Conservation (phyloP, 2,329 filamentous ascomycete genomes). For the Sporothrix mexicana region DNA sequence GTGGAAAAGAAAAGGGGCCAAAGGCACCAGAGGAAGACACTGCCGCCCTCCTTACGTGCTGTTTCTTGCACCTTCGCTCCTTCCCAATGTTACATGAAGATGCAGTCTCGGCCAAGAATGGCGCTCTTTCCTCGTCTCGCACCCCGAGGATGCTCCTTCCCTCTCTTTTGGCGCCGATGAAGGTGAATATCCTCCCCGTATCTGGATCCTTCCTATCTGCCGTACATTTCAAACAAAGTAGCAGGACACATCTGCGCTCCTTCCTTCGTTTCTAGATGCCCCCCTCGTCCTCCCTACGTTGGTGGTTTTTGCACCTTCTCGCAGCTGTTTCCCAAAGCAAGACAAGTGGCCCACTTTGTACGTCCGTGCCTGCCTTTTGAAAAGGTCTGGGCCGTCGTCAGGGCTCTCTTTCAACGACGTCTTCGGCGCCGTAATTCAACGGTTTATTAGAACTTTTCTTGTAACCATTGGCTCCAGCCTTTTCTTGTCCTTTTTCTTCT, state of each 20-base stretch:
- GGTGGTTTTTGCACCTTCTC: constrained; percentile 11
- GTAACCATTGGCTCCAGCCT: not conserved
- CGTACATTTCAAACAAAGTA: not conserved
- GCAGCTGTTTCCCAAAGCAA: constrained; percentile 4
- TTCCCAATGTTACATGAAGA: constrained; percentile 10
- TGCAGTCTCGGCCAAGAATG: not conserved
- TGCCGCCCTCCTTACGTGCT: not conserved
- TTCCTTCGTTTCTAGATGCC: constrained; percentile 5
- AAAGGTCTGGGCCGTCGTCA: constrained; percentile 9
- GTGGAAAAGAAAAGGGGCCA: not conserved
- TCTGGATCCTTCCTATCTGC: too few species aligned
- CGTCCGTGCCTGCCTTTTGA: not conserved
- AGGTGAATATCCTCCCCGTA: too few species aligned
- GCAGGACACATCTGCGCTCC: constrained; percentile 5
- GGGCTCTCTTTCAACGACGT: not conserved
- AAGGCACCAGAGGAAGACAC: not conserved
- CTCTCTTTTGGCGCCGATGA: not conserved
- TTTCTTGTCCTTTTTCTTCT: constrained; percentile 16
- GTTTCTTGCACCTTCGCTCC: constrained; percentile 1
- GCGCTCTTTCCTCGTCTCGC: constrained; percentile 9
- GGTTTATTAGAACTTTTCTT: constrained; percentile 1
- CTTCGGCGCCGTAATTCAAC: not conserved
- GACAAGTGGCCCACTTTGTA: constrained; percentile 10
- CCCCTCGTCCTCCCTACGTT: not conserved
- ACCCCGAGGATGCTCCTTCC: not conserved